These are phyloP conservation scores for Cryptosporidium canis DNA, from an alignment of 169 alveolate genomes.

Conservation along the genomic window DNA sequence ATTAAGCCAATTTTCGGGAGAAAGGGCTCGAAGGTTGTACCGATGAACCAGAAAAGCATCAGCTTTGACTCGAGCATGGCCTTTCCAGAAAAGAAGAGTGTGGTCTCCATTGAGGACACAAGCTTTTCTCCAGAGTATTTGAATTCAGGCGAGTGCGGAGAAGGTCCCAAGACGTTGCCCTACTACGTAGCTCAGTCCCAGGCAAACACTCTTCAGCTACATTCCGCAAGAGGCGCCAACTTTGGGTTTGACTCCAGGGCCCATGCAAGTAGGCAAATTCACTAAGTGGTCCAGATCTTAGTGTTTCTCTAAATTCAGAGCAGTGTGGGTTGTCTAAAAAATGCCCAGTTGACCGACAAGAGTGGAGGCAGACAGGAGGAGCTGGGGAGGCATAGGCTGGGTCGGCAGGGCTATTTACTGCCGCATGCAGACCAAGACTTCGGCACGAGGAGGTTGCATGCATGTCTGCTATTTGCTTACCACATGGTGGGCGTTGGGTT, in stretches of 20 bases:
- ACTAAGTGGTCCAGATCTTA: slow-evolving; percentile 39
- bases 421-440: neutral
- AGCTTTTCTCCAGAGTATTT: slow-evolving; percentile 49
- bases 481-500: neutral
- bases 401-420: too few relatives aligned
- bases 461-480: neutral
- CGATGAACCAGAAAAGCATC: neutral
- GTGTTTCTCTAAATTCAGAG: slow-evolving; percentile 44
- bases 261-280: neutral
- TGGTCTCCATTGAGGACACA: slow-evolving; percentile 60
- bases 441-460: neutral
- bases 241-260: slow-evolving; percentile 20
- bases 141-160: slow-evolving; percentile 9
- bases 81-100: slow-evolving; percentile 23
- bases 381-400: too few relatives aligned
- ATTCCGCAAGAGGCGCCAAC: slow-evolving; percentile 21
- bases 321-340: too few relatives aligned
- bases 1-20: slow-evolving; percentile 43
- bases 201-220: slow-evolving; percentile 57
- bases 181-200: slow-evolving; percentile 69
- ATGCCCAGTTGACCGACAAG: too few relatives aligned
- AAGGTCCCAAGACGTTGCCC: neutral
- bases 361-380: too few relatives aligned
- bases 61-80: slow-evolving; percentile 14
- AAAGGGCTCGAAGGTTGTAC: slow-evolving; percentile 33